Evolutionary conservation across 345 rosid genomes (phyloP).

Genomic region (Citrus sinensis): DNA sequence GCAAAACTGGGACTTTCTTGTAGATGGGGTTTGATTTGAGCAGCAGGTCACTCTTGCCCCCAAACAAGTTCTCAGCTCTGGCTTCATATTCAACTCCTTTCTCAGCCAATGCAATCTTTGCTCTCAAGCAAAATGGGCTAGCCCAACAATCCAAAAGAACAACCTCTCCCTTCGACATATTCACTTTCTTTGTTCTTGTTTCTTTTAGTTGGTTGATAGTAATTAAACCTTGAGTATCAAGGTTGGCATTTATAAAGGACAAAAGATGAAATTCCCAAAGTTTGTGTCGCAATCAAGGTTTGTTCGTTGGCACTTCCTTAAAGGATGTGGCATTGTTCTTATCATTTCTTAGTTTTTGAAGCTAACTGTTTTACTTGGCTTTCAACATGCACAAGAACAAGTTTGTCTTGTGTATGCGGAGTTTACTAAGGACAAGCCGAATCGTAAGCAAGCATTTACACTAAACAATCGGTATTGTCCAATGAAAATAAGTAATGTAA

Average conservation of each 20-base stretch:
- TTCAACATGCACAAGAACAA: too few relatives aligned
- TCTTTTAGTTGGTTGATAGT: neutral
- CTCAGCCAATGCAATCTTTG: slow-evolving; percentile 52
- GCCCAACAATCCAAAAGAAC: slow-evolving; percentile 50
- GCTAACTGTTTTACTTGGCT: too few relatives aligned
- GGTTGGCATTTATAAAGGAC: neutral
- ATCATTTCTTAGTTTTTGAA: neutral
- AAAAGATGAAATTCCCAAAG: neutral
- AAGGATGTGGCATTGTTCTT: neutral
- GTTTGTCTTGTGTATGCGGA: too few relatives aligned
- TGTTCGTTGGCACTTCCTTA: neutral
- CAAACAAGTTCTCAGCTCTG: slow-evolving; percentile 46
- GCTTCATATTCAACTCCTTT: slow-evolving; percentile 49
- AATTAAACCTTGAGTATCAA: neutral
- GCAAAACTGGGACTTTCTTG: slow-evolving; percentile 65
- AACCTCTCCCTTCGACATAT: slow-evolving; percentile 37
- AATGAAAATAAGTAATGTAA: too few relatives aligned
- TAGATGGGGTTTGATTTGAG: slow-evolving; percentile 63
- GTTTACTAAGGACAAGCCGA: too few relatives aligned
- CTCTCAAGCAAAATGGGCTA: slow-evolving; percentile 67
- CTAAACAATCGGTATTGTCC: too few relatives aligned
- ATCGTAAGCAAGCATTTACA: too few relatives aligned
- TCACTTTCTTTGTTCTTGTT: neutral
- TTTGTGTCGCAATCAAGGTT: neutral
- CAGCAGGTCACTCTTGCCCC: slow-evolving; percentile 56